phyloP scores from a whole-genome alignment of 1,284 basidiomycete species.

The Naganishia sp. region DNA sequence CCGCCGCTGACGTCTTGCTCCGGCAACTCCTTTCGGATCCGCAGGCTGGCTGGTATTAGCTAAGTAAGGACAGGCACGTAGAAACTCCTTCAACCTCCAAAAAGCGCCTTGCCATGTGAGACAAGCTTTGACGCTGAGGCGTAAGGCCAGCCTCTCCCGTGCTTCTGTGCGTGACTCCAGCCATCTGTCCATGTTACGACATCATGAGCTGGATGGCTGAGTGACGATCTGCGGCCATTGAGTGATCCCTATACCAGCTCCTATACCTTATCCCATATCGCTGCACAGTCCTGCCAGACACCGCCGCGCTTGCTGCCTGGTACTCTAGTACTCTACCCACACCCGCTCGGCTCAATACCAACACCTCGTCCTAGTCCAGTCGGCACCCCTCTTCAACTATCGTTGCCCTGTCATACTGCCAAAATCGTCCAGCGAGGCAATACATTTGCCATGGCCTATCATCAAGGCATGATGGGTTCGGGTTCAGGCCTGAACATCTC shows the following conservation, averaged over 20 bases:
- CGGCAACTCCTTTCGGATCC: slow-evolving; percentile 11
- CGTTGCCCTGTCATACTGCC: neutral
- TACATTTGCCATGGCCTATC: slow-evolving; percentile 1
- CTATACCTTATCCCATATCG: too few relatives aligned
- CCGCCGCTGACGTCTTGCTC: slow-evolving; percentile 13
- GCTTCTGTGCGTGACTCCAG: neutral
- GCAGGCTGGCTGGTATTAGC: neutral
- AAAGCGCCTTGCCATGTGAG: neutral
- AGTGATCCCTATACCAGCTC: too few relatives aligned
- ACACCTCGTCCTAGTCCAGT: too few relatives aligned
- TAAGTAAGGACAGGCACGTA: slow-evolving; percentile 1
- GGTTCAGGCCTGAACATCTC: slow-evolving; percentile 25
- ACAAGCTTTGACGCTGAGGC: slow-evolving; percentile 6
- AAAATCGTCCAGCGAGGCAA: neutral
- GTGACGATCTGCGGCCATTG: too few relatives aligned
- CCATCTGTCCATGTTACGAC: slow-evolving; percentile 21
- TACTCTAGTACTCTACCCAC: too few relatives aligned
- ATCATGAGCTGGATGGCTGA: neutral
- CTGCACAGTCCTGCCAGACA: too few relatives aligned
- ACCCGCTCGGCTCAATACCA: too few relatives aligned
- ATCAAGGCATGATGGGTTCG: neutral
- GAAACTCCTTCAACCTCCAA: slow-evolving; percentile 7
- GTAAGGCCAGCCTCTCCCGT: slow-evolving; percentile 18
- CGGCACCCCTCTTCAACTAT: neutral
- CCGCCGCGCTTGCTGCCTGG: too few relatives aligned